These are phyloP conservation scores for Aspergillus brunneoviolaceus DNA, from an alignment of 2,329 filamentous ascomycete genomes.

Conservation along the genomic window DNA sequence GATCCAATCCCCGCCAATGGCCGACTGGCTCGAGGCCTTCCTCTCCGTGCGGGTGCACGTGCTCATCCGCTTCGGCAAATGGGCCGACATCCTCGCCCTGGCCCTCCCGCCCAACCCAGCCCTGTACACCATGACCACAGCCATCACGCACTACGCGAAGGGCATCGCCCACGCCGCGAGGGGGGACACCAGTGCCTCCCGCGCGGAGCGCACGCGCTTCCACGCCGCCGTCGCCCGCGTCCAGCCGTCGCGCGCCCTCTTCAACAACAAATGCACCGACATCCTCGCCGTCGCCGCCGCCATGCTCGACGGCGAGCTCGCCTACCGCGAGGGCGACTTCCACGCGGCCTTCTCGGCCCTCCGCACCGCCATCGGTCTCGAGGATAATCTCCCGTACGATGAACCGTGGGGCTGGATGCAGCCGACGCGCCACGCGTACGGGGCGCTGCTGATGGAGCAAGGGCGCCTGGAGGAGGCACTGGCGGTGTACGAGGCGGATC, in stretches of 20 bases:
- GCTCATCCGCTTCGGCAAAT: conserved; percentile 68
- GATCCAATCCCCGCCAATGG: conserved; percentile 69
- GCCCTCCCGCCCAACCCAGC: conserved; percentile 55
- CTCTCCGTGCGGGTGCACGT: conserved; percentile 65
- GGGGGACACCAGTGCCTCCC: conserved; percentile 54
- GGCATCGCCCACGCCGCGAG: conserved; percentile 64
- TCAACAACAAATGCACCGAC: conserved; percentile 62
- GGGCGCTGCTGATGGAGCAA: conserved; percentile 66
- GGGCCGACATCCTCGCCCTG: conserved; percentile 64
- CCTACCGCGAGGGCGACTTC: conserved; percentile 62
- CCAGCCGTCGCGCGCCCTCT: conserved; percentile 60
- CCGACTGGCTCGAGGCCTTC: conserved; percentile 74
- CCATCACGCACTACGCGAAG: conserved; percentile 65
- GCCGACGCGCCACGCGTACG: conserved; percentile 67
- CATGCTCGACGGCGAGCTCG: conserved; percentile 72
- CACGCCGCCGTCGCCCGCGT: conserved; percentile 52
- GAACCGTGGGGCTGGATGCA: conserved; percentile 81
- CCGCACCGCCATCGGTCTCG: conserved; percentile 55
- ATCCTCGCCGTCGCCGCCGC: conserved; percentile 60
- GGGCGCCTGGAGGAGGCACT: conserved; percentile 56
- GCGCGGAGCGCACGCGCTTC: conserved; percentile 53
- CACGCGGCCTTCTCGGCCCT: conserved; percentile 60
- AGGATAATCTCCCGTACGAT: conserved; percentile 65
- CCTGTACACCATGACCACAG: conserved; percentile 67
- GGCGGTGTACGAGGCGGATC: conserved; percentile 57